phyloP scores from a whole-genome alignment of 352 stramenopile genomes.

The Phytophthora sansomeana region DNA sequence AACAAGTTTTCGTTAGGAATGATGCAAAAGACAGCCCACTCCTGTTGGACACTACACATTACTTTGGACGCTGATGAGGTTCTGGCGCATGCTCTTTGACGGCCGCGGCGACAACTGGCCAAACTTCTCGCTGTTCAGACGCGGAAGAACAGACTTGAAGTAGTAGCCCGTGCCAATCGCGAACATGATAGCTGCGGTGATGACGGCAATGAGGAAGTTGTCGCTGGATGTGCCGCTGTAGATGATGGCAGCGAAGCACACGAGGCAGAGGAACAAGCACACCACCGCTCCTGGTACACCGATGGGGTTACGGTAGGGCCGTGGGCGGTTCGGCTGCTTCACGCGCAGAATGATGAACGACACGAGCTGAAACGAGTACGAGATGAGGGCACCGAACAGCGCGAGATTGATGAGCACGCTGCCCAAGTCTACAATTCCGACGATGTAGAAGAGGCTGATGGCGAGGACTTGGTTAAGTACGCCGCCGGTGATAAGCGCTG shows the following conservation, averaged over 20 bases:
- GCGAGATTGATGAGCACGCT: constrained; percentile 75
- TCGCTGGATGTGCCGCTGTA: constrained; percentile 62
- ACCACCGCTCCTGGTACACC: constrained; percentile 59
- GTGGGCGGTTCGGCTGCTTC: constrained; percentile 53
- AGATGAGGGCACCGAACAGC: constrained; percentile 66
- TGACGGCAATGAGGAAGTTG: constrained; percentile 70
- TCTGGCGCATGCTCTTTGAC: constrained; percentile 42
- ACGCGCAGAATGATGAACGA: constrained; percentile 69
- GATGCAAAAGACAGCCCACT: not conserved
- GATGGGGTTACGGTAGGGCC: constrained; percentile 68
- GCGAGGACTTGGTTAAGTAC: constrained; percentile 49
- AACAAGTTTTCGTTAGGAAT: not conserved
- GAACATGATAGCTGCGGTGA: constrained; percentile 59
- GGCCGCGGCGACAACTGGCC: constrained; percentile 24
- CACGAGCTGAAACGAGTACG: constrained; percentile 70
- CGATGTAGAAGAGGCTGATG: constrained; percentile 64
- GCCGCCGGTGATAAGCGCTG: constrained; percentile 53
- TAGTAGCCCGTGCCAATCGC: constrained; percentile 53
- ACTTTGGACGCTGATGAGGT: constrained; percentile 37
- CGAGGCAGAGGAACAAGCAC: constrained; percentile 52
- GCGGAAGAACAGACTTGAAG: constrained; percentile 40
- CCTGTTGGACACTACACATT: constrained; percentile 18
- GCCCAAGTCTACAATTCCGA: constrained; percentile 64
- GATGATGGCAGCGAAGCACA: constrained; percentile 67
- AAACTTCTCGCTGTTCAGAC: constrained; percentile 30